phyloP scores from a whole-genome alignment of 2,329 filamentous ascomycete species.

The Trichophyton benhamiae region DNA sequence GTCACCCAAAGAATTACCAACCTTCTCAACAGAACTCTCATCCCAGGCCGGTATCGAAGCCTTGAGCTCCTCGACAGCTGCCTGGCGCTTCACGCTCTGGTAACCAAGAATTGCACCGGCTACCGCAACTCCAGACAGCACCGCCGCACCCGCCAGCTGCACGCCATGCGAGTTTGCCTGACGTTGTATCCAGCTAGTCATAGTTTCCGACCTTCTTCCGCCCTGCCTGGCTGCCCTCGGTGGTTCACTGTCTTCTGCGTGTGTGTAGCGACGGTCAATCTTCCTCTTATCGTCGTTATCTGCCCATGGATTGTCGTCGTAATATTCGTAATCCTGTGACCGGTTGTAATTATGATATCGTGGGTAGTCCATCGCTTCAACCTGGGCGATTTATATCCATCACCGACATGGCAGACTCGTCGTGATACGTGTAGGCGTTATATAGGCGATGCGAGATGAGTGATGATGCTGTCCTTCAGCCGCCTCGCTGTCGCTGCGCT shows the following conservation, averaged over 20 bases:
- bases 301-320: not conserved
- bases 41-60: slow-evolving; percentile 46
- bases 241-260: not conserved
- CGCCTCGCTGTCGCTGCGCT: not conserved
- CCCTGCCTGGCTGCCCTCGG: not conserved
- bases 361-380: not conserved
- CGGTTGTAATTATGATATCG: slow-evolving; percentile 1
- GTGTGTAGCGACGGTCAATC: not conserved
- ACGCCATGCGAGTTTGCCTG: slow-evolving; percentile 30
- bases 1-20: slow-evolving; percentile 18
- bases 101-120: slow-evolving; percentile 44
- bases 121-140: slow-evolving; percentile 33
- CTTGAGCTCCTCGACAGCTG: slow-evolving; percentile 46
- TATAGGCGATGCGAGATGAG: not conserved
- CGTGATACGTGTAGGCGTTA: not conserved
- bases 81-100: slow-evolving; percentile 43
- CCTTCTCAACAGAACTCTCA: slow-evolving; percentile 41
- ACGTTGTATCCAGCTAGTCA: slow-evolving; percentile 35
- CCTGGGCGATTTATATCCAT: not conserved
- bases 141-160: slow-evolving; percentile 33
- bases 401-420: not conserved
- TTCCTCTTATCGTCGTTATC: slow-evolving; percentile 4
- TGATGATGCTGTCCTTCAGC: not conserved
- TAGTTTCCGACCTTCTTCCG: slow-evolving; percentile 15
- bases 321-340: slow-evolving; percentile 5